Conservation (phyloP, 2,329 filamentous ascomycete genomes). For the Cylindrodendrum hubeiense region DNA sequence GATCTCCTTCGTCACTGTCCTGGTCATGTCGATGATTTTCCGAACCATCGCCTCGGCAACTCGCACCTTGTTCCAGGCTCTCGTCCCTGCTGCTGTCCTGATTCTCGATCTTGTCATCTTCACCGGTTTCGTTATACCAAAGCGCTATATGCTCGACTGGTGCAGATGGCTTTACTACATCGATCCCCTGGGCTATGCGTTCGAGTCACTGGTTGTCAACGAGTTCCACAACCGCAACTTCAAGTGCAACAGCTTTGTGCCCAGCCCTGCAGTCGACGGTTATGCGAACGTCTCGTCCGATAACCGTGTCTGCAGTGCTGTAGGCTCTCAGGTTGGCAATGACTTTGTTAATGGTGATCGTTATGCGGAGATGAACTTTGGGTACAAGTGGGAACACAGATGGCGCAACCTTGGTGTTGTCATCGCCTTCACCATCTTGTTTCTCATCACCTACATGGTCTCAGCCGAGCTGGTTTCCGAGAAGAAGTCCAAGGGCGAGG, state of each 20-base stretch:
- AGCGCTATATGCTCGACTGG: slow-evolving; percentile 81
- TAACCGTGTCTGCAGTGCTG: slow-evolving; percentile 59
- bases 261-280: slow-evolving; percentile 43
- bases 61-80: slow-evolving; percentile 45
- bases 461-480: slow-evolving; percentile 74
- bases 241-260: slow-evolving; percentile 61
- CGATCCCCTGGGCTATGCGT: slow-evolving; percentile 83
- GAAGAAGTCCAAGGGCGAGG: slow-evolving; percentile 81
- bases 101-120: slow-evolving; percentile 67
- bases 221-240: slow-evolving; percentile 80
- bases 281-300: slow-evolving; percentile 40
- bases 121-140: slow-evolving; percentile 77
- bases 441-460: slow-evolving; percentile 72
- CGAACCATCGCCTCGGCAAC: slow-evolving; percentile 47
- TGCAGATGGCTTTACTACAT: slow-evolving; percentile 87
- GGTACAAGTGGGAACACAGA: slow-evolving; percentile 69
- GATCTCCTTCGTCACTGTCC: slow-evolving; percentile 77
- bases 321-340: slow-evolving; percentile 62
- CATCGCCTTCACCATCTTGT: slow-evolving; percentile 72
- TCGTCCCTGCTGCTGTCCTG: slow-evolving; percentile 45
- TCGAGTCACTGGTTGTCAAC: slow-evolving; percentile 85
- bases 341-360: slow-evolving; percentile 58
- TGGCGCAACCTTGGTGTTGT: slow-evolving; percentile 82
- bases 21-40: slow-evolving; percentile 79
- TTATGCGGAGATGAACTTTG: slow-evolving; percentile 58